A percentile compares a stretch with the other conserved stretches of the same genome.
Evolutionary conservation across 495 filamentous ascomycete species (phyloP).

Genomic region (Neurospora cerealis): DNA sequence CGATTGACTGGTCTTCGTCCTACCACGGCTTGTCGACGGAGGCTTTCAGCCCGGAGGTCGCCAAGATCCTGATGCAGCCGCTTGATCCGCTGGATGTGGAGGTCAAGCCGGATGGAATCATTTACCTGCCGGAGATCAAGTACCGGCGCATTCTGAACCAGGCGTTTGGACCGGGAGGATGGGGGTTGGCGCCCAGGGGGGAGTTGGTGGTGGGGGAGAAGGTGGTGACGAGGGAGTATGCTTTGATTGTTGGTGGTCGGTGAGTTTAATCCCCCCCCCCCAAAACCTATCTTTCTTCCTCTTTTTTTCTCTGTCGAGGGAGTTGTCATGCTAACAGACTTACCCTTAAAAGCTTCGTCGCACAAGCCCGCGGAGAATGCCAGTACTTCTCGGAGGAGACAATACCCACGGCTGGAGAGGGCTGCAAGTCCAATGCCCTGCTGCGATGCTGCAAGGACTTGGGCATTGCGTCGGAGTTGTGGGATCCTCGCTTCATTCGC

Average conservation of each 20-base stretch:
- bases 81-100: slow-evolving; percentile 72
- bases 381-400: slow-evolving; percentile 87
- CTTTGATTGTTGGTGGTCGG: slow-evolving; percentile 81
- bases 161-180: slow-evolving; percentile 91
- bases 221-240: slow-evolving; percentile 90
- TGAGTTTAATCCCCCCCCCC: slow-evolving; percentile 36
- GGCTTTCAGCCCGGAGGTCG: slow-evolving; percentile 68
- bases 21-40: slow-evolving; percentile 76
- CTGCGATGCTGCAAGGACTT: slow-evolving; percentile 97
- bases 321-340: neutral
- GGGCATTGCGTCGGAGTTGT: slow-evolving; percentile 87
- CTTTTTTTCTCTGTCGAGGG: neutral
- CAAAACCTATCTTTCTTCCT: too few relatives aligned
- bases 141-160: slow-evolving; percentile 84
- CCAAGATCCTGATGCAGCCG: slow-evolving; percentile 58
- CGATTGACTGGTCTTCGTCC: slow-evolving; percentile 85
- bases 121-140: slow-evolving; percentile 98
- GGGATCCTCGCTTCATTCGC: slow-evolving; percentile 89
- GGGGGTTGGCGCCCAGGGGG: slow-evolving; percentile 84
- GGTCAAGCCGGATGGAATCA: slow-evolving; percentile 91
- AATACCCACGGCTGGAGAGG: slow-evolving; percentile 94
- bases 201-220: slow-evolving; percentile 85
- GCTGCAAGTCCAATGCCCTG: slow-evolving; percentile 92
- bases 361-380: slow-evolving; percentile 88
- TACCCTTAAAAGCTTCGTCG: slow-evolving; percentile 56